Base-by-base conservation (phyloP, 441 rosid genomes). In the Corymbia calophylla region DNA sequence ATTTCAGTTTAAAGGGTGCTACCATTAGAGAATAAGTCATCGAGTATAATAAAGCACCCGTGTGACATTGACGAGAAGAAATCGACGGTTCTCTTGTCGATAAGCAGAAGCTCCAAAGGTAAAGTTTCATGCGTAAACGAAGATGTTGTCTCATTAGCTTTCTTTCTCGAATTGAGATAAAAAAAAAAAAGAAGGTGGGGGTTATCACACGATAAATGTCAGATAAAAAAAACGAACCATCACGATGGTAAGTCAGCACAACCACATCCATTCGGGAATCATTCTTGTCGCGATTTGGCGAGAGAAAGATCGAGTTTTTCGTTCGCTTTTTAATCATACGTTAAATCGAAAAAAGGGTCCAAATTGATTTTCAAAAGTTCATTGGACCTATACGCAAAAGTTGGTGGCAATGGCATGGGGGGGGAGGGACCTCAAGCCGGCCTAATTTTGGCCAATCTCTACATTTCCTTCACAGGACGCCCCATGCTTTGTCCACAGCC, bases 11-110 rank as follows among this genome's bases (percentile, higher is more conserved):
- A 19, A 19, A 18, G 81, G 48, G 81, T 1, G 0, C 10, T 70
- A 18, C 5, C 25, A 9, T 32, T 9, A 18, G 5, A 8, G 7
- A 68, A 68, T 32, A 10, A 18, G 18, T 32, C 7, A 1, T 5
- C 8, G 2, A 18, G 2, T 5, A 21, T 70, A 70, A 35, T 35
- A 3, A 3, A 19, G 14, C 0, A 18, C 1, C 5, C 0, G 8
- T 5, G 11, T 0, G 8, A 9, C 8, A 35, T 5, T 21, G 1
- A 35, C 1, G 4, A 11, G 44, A 21, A 5, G 15, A 9, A 3
- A 3, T 19, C 8, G 16, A 3, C 25, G 8, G 4, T 21, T 11
- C 49, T 73, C 16, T 3, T 14, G 2, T 73, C 9, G 15, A 39
- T 11, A 0, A 3, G 9, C 1, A 1, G 19, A 39, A 73, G 82